Base-by-base conservation (phyloP, 2,329 filamentous ascomycete genomes). In the Beauveria medogensis region DNA sequence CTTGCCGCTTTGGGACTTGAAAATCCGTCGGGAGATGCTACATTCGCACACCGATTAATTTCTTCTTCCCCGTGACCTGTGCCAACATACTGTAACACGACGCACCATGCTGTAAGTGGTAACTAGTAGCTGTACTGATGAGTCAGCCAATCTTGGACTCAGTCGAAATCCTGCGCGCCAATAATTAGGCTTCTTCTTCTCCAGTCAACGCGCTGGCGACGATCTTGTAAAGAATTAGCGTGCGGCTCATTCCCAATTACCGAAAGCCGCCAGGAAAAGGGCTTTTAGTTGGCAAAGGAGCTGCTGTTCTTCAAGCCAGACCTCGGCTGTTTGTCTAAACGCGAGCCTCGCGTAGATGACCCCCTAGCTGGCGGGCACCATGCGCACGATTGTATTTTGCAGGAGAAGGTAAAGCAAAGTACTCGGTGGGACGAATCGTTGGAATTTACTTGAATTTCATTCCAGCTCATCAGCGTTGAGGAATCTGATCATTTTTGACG, bases 101-200 rank as follows among this genome's bases (percentile, higher is more conserved):
- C 12, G n/a, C 40, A 26, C 34, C n/a, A 8, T 9, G n/a, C 6
- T 37, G 28, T 8, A 37, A 46, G 40, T 22, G 20, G 20, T 9
- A 24, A 24, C 24, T 24, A 16, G 55, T 50, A 9, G 55, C 41
- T 50, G 44, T 40, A 14, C 14, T 57, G 55, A 58, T 58, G 55
- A 58, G 55, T 58, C 44, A 58, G 55, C 55, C 5, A 43, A 46
- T n/a, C 54, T 28, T 54, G 26, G 7, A 37, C 54, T 56, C 28
- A 6, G 26, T 56, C 34, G 34, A 37, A 47, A 47, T 26, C 54
- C 37, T 22, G 47, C 12, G 18, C 8, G n/a, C 54, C 8, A 10
- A 18, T 28, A 10, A 20, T 34, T 40, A 10, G 24, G 37, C n/a
- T 37, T 43, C 22, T 30, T n/a, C 20, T 40, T 22, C 9, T 16